A percentile compares a stretch with the other conserved stretches of the same genome.
These are phyloP conservation scores for Melampsora abietis-canadensis DNA, from an alignment of 1,284 basidiomycete genomes.

Conservation along the genomic window DNA sequence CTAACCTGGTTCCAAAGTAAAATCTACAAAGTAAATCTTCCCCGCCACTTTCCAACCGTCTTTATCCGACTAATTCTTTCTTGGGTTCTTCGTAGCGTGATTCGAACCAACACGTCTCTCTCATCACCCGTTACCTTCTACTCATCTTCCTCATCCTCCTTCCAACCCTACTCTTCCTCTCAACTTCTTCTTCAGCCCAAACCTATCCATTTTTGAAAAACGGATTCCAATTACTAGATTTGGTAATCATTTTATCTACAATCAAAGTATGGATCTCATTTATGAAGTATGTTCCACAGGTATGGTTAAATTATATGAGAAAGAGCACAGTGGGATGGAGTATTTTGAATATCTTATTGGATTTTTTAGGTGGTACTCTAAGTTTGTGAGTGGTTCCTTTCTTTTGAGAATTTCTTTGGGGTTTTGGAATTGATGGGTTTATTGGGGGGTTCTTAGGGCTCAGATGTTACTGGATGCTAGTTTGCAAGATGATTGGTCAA, in stretches of 20 bases:
- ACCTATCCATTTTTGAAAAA: background rate
- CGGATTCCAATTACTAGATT: conserved; percentile 25
- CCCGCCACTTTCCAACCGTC: background rate
- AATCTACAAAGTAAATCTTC: conserved; percentile 13
- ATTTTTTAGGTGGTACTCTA: conserved; percentile 42
- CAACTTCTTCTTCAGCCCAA: no score
- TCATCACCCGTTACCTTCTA: background rate
- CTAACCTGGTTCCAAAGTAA: conserved; percentile 20
- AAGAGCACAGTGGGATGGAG: conserved; percentile 32
- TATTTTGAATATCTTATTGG: conserved; percentile 44
- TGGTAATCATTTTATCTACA: conserved; percentile 38
- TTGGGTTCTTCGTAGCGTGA: background rate
- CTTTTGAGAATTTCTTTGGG: background rate
- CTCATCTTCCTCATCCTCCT: no score
- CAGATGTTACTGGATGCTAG: conserved; percentile 31
- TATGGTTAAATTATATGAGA: conserved; percentile 18
- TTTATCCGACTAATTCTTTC: background rate
- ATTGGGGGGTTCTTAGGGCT: conserved; percentile 3
- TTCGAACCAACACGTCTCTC: background rate
- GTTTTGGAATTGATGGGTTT: background rate
- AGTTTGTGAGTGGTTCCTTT: conserved; percentile 14
- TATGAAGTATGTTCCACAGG: conserved; percentile 37
- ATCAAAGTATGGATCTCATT: conserved; percentile 54
- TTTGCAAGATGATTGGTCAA: conserved; percentile 30
- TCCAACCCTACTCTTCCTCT: no score